phyloP scores from a whole-genome alignment of 805 yeast genomes.

The Pichia membranifaciens region DNA sequence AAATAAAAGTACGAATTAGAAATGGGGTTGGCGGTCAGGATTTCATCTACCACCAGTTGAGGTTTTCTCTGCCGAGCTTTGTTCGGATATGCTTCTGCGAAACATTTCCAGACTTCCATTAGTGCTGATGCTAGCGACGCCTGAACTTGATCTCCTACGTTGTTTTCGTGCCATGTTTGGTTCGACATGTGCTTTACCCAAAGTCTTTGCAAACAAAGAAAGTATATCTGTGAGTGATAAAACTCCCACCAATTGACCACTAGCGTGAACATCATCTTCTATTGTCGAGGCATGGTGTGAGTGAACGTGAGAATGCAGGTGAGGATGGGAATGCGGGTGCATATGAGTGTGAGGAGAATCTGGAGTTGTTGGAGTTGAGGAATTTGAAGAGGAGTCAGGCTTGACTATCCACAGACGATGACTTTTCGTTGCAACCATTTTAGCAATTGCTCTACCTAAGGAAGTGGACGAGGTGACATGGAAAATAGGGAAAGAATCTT shows the following conservation, averaged over 20 bases:
- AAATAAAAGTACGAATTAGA: too few species aligned
- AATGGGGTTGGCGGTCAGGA: too few species aligned
- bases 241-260: conserved; percentile 86
- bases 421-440: conserved; percentile 89
- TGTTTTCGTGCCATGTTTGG: conserved; percentile 86
- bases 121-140: conserved; percentile 31
- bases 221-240: conserved; percentile 87
- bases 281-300: conserved; percentile 15
- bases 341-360: conserved; percentile 6
- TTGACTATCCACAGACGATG: conserved; percentile 86
- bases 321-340: conserved; percentile 6
- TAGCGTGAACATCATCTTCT: conserved; percentile 39
- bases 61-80: neutral
- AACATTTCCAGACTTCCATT: conserved; percentile 37
- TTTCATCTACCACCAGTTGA: too few species aligned
- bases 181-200: conserved; percentile 65
- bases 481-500: conserved; percentile 94
- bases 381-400: conserved; percentile 30
- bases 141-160: conserved; percentile 59
- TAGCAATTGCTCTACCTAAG: conserved; percentile 85
- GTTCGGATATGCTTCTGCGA: conserved; percentile 33
- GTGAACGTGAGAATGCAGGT: conserved; percentile 6
- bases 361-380: conserved; percentile 14
- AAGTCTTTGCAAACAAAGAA: conserved; percentile 68
- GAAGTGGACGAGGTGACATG: conserved; percentile 79